Evolutionary conservation across 1,139 yeast genomes (phyloP), one percentile per base, ranked within the genome.

Genomic region (Meyerozyma carpophila): DNA sequence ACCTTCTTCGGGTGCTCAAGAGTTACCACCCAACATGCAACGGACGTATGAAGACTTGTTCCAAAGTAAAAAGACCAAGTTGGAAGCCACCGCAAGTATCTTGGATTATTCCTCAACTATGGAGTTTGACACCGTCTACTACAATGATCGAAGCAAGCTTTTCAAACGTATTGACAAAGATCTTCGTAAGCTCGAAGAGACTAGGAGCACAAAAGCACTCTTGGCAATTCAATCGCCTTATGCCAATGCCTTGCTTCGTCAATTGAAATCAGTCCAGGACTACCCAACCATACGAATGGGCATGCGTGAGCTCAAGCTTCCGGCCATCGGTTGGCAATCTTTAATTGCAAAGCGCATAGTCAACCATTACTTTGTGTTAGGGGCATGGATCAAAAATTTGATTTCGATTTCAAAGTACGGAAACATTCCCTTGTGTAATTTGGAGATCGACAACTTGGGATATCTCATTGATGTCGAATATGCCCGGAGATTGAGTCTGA

Each of bases 241-340:
- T 46, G 59, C 82, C 0, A 59, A 64, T 4, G 74, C 68, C 43
- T 52, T 84, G 2, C 46, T 70, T 37, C 70, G 66, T 42, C 53
- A 69, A 6, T 58, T 84, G 37, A 70, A 68, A 25, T 61, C 79
- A 1, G 54, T 80, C 3, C 47, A 64, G 5, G 86, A 81, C 32
- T 75, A 84, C 52, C 96, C 98, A 3, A 71, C 79, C 1, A 67
- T 89, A 18, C 73, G 73, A 45, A 77, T 85, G 76, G 68, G 75
- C 14, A 70, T 80, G 5, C 67, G 77, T 46, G 82, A 79, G 55
- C 58, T 77, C 37, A 62, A 79, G 1, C 65, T 89, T 26, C 93
- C 95, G 5, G 84, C 95, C 3, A 66, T 93, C 43, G 90, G 94
- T 8, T 93, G 98, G 98, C 96, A 90, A 57, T 62, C 78, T 1